phyloP scores from a whole-genome alignment of 75 land plant species.

The Pinus taeda region DNA sequence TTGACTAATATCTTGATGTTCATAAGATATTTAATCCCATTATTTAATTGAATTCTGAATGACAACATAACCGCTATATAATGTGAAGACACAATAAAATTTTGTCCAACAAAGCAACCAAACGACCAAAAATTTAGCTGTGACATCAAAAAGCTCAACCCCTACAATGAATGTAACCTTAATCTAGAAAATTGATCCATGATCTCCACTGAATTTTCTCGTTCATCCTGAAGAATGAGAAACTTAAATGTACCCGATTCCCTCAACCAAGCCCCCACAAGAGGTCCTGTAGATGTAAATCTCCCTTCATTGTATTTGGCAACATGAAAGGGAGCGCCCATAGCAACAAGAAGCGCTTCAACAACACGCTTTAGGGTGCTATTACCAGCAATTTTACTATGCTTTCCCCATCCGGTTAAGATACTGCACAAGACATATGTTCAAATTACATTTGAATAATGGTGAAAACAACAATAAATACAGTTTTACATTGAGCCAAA shows the following conservation, averaged over 20 bases:
- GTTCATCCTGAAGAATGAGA: constrained; percentile 68
- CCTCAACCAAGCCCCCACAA: constrained; percentile 72
- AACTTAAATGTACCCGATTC: constrained; percentile 64
- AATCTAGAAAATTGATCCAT: too few species aligned
- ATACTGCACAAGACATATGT: constrained; percentile 48
- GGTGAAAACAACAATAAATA: not conserved
- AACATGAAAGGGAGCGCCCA: constrained; percentile 86
- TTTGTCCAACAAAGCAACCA: too few species aligned
- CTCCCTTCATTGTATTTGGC: constrained; percentile 79
- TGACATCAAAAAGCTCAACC: too few species aligned
- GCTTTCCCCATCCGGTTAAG: constrained; percentile 99
- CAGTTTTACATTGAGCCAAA: not conserved
- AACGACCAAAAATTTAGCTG: too few species aligned
- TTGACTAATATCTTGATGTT: too few species aligned
- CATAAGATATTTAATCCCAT: too few species aligned
- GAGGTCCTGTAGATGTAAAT: constrained; percentile 72
- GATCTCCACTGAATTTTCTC: constrained; percentile 19
- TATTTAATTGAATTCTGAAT: too few species aligned
- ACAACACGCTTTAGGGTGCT: constrained; percentile 76
- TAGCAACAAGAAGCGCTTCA: constrained; percentile 59
- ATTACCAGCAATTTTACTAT: constrained; percentile 92
- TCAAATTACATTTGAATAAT: not conserved
- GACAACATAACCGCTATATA: too few species aligned
- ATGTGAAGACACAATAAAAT: too few species aligned
- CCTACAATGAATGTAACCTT: too few species aligned